A percentile compares a stretch with the other conserved stretches of the same genome.
phyloP scores from a whole-genome alignment of 2,329 filamentous ascomycete species.

The Sclerotinia trifoliorum region DNA sequence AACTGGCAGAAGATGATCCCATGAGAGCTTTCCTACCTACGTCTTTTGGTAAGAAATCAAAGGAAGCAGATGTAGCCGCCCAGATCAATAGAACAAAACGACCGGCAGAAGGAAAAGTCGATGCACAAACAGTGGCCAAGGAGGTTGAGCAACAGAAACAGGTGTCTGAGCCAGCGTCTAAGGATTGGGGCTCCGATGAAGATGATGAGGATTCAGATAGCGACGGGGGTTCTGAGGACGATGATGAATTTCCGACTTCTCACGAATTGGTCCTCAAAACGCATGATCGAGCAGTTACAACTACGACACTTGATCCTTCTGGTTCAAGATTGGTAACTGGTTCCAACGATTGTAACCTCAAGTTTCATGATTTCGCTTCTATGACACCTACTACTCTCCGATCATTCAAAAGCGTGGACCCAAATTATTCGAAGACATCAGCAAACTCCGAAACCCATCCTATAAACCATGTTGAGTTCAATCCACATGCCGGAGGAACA shows the following conservation, averaged over 20 bases:
- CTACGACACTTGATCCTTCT: slow-evolving; percentile 78
- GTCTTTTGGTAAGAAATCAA: slow-evolving; percentile 80
- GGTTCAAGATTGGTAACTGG: slow-evolving; percentile 85
- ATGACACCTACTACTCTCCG: slow-evolving; percentile 94
- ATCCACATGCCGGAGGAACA: slow-evolving; percentile 72
- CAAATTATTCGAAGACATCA: slow-evolving; percentile 70
- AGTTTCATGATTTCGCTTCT: slow-evolving; percentile 90
- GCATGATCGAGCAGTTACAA: slow-evolving; percentile 83
- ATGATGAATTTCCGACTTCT: slow-evolving; percentile 86
- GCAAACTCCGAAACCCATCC: slow-evolving; percentile 79
- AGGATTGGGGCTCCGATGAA: slow-evolving; percentile 44
- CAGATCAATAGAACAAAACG: slow-evolving; percentile 81
- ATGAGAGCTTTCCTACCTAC: slow-evolving; percentile 76
- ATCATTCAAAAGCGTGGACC: slow-evolving; percentile 90
- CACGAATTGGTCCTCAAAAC: slow-evolving; percentile 93
- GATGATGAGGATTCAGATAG: slow-evolving; percentile 50
- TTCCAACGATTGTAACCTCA: slow-evolving; percentile 86
- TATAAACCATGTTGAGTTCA: slow-evolving; percentile 84
- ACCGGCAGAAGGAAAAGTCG: slow-evolving; percentile 43
- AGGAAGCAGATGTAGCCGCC: slow-evolving; percentile 69
- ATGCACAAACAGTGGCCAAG: slow-evolving; percentile 28
- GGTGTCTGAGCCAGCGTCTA: slow-evolving; percentile 38
- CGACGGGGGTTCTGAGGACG: slow-evolving; percentile 64
- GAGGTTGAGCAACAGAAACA: slow-evolving; percentile 35
- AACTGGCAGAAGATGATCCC: slow-evolving; percentile 62